A percentile compares a stretch with the other conserved stretches of the same genome.
Evolutionary conservation across 768 basidiomycete species (phyloP).

Genomic region (Tricholoma furcatifolium): DNA sequence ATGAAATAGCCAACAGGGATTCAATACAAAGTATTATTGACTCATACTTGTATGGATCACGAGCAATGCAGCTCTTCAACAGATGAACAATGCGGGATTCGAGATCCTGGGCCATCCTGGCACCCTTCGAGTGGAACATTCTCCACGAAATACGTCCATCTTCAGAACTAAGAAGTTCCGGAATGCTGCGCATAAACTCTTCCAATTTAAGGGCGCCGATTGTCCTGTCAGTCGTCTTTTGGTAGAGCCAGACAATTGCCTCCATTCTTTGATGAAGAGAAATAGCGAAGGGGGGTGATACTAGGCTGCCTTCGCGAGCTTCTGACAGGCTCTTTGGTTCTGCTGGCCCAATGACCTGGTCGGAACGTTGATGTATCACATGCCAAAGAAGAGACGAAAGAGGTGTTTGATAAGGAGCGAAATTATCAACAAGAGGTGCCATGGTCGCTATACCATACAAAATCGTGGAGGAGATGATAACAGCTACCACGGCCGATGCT

Average conservation of each 20-base stretch:
- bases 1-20: not conserved
- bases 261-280: too few relatives aligned
- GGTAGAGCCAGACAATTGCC: too few relatives aligned
- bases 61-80: not conserved
- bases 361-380: too few relatives aligned
- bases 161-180: too few relatives aligned
- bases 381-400: not conserved
- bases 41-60: not conserved
- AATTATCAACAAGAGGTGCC: not conserved
- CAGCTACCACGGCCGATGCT: not conserved
- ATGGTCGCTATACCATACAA: not conserved
- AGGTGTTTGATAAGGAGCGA: not conserved
- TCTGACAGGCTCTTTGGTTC: too few relatives aligned
- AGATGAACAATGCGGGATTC: not conserved
- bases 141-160: not conserved
- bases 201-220: too few relatives aligned
- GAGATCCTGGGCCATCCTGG: not conserved
- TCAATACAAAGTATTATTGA: not conserved
- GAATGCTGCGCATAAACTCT: too few relatives aligned
- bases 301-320: too few relatives aligned
- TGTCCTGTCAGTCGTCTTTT: too few relatives aligned
- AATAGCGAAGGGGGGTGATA: too few relatives aligned
- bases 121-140: not conserved
- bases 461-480: not conserved
- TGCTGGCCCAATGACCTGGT: too few relatives aligned